Percentiles rank a stretch among this genome's conserved stretches.
phyloP scores from a whole-genome alignment of 1,284 basidiomycete genomes.

The Rhodotorula sp. region DNA sequence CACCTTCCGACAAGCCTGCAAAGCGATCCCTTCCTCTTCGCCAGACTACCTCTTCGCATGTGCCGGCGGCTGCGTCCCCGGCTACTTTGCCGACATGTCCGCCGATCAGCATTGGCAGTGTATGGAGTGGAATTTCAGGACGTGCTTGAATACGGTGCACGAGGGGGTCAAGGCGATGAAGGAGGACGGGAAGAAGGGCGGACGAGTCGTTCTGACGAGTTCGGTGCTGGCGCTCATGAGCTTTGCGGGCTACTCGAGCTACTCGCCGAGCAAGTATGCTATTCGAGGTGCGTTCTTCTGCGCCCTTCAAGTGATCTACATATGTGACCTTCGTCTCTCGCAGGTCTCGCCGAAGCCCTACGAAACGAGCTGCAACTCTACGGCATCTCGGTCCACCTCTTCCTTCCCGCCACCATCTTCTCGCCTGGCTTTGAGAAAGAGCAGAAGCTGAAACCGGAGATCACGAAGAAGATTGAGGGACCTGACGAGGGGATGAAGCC shows the following conservation, averaged over 20 bases:
- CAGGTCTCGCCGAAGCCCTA: conserved; percentile 81
- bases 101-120: conserved; percentile 59
- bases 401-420: conserved; percentile 81
- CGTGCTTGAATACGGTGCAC: conserved; percentile 70
- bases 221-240: conserved; percentile 79
- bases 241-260: conserved; percentile 78
- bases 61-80: conserved; percentile 64
- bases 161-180: conserved; percentile 72
- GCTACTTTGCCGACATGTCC: conserved; percentile 69
- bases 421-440: conserved; percentile 78
- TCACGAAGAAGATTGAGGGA: conserved; percentile 79
- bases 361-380: conserved; percentile 79
- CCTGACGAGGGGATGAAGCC: conserved; percentile 66
- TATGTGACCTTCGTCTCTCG: not conserved
- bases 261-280: conserved; percentile 86
- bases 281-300: conserved; percentile 63
- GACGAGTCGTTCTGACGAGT: conserved; percentile 76
- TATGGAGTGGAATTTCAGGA: conserved; percentile 56
- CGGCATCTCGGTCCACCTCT: conserved; percentile 76
- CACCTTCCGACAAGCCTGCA: conserved; percentile 64
- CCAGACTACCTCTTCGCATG: conserved; percentile 77
- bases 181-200: conserved; percentile 56
- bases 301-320: no score
- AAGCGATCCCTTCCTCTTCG: conserved; percentile 55
- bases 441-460: conserved; percentile 73